Conservation (phyloP, 805 yeast genomes). For the Yarrowia osloensis region DNA sequence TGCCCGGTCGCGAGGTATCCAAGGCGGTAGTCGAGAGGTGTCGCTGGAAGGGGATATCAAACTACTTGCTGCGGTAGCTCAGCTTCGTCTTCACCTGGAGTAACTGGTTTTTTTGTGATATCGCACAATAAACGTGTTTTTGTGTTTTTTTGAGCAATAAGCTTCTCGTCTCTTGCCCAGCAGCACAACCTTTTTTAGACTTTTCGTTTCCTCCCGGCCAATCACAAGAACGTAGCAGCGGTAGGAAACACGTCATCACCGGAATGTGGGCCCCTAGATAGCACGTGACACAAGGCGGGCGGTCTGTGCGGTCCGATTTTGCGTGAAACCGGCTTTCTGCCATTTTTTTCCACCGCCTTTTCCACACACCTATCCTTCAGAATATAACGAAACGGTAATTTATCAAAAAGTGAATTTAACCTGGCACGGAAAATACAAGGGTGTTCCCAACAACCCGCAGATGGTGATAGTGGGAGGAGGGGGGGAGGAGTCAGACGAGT, state of each 20-base stretch:
- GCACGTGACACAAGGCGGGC: no score
- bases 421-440: background rate
- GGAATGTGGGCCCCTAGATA: background rate
- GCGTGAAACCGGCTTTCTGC: no score
- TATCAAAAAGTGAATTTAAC: conserved; percentile 22
- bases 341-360: background rate
- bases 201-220: conserved; percentile 17
- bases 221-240: background rate
- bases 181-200: conserved; percentile 11
- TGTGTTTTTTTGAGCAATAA: conserved; percentile 3
- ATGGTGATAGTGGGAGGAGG: background rate
- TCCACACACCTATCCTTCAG: background rate
- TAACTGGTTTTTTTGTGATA: conserved; percentile 1
- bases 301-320: no score
- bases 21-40: background rate
- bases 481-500: background rate
- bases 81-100: background rate
- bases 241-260: background rate
- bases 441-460: background rate
- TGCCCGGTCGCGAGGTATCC: background rate
- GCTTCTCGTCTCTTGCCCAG: conserved; percentile 9
- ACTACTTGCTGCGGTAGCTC: no score
- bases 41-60: no score
- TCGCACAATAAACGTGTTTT: conserved; percentile 27
- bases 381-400: conserved; percentile 10